Evolutionary conservation across 1,284 basidiomycete genomes (phyloP).

Genomic region (Microbotryum saponariae): DNA sequence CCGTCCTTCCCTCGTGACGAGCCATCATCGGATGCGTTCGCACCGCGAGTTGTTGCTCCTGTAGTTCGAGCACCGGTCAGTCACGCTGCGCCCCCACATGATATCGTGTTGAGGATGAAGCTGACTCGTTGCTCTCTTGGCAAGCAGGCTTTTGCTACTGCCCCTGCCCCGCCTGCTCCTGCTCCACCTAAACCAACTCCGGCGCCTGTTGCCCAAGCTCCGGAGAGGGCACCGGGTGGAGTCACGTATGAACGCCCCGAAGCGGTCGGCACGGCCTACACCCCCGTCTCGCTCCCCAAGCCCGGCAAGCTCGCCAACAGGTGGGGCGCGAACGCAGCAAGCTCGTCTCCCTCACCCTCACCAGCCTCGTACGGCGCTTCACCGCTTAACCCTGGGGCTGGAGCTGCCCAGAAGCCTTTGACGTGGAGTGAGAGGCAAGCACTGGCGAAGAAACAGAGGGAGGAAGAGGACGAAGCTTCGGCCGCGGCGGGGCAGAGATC

Average conservation of each 20-base stretch:
- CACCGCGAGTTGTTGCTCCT: too few relatives aligned
- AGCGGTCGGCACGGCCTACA: constrained; percentile 61
- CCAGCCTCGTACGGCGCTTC: constrained; percentile 30
- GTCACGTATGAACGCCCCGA: constrained; percentile 31
- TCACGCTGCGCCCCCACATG: background rate
- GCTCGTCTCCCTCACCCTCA: constrained; percentile 10
- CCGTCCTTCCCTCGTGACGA: constrained; percentile 32
- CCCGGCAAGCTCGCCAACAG: constrained; percentile 80
- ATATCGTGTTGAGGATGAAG: background rate
- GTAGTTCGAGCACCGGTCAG: background rate
- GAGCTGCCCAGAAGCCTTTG: constrained; percentile 55
- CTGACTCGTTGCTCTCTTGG: background rate
- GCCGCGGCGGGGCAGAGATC: constrained; percentile 41
- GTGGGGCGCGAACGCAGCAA: constrained; percentile 53
- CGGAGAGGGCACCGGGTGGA: constrained; percentile 27
- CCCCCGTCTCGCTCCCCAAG: constrained; percentile 70
- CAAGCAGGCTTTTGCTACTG: constrained; percentile 47
- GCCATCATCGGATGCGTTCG: too few relatives aligned
- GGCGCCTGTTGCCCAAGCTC: constrained; percentile 32
- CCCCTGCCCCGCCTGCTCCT: constrained; percentile 45
- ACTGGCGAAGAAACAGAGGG: constrained; percentile 69
- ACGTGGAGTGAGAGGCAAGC: constrained; percentile 89
- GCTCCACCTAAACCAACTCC: constrained; percentile 43
- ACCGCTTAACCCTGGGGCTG: constrained; percentile 32
- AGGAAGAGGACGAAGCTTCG: constrained; percentile 69